Percentiles rank a stretch among this genome's conserved stretches.
These are phyloP conservation scores for Colletotrichum phormii DNA, from an alignment of 2,329 filamentous ascomycete species.

Conservation along the genomic window DNA sequence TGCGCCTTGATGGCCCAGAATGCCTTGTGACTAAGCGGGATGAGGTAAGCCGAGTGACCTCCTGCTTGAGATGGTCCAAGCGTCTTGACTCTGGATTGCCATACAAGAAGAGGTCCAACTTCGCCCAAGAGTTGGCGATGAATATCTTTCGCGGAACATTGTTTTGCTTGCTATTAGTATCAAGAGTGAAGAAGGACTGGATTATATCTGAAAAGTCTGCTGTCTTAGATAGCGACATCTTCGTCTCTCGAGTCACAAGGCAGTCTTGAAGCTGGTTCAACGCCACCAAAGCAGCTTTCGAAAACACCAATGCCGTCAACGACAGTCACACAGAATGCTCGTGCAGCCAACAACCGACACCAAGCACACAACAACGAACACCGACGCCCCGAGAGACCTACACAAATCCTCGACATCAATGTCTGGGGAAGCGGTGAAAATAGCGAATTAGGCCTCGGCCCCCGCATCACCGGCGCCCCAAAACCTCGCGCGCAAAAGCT, in stretches of 20 bases:
- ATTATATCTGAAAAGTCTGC: neutral
- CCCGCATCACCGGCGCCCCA: slow-evolving; percentile 8
- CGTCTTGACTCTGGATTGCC: neutral
- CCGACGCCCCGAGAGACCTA: slow-evolving; percentile 1
- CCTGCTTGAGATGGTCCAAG: neutral
- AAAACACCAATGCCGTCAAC: neutral
- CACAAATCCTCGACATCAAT: slow-evolving; percentile 18
- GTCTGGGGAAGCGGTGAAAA: slow-evolving; percentile 35
- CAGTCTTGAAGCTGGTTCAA: neutral
- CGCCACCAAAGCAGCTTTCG: neutral
- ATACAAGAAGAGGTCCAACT: neutral
- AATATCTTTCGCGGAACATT: neutral
- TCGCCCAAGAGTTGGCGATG: neutral
- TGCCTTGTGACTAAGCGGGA: neutral
- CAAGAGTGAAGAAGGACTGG: too few relatives aligned
- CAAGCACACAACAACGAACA: too few relatives aligned
- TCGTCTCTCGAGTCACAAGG: neutral
- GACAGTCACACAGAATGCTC: neutral
- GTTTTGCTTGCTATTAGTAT: neutral
- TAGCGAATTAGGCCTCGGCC: slow-evolving; percentile 28
- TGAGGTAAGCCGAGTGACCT: slow-evolving; percentile 3
- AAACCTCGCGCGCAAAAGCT: slow-evolving; percentile 60
- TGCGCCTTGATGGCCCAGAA: neutral
- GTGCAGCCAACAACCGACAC: neutral
- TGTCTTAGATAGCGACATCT: neutral